Base-by-base conservation (phyloP, 441 rosid species). In the Arabidopsis hybrid region DNA sequence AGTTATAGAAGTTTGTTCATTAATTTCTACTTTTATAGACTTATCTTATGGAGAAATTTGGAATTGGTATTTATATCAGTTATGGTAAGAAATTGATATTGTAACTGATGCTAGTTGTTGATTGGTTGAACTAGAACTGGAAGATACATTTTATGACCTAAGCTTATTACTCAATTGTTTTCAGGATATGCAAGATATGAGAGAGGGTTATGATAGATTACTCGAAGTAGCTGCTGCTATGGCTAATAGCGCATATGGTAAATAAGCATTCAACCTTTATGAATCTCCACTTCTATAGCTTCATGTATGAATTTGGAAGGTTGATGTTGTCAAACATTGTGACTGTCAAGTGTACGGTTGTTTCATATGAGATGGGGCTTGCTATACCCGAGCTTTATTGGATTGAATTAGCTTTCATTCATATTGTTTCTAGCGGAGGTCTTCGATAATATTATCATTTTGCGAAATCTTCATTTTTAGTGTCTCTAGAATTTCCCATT, bases 181-280 rank as follows among this genome's bases (percentile, higher is more conserved):
- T 13, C 83, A 96, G 99, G 96, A 93, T 52, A 87, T 96, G 97
- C 96, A 84, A 78, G 88, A 84, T 42, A 91, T 96, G 93, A 88
- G 88, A 77, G 82, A 86, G 71, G 83, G 91, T 84, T 96, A 93
- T 57, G 98, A 93, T 79, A 88, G 98, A 82, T 83, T 96, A 69
- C 93, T 96, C 62, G 85, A 91, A 17, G 97, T 94, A 1, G 99
- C 99, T 60, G 97, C 98, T 52, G 97, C 92, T 6, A 87, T 88
- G 6, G 98, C 99, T 60, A 96, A 93, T 83, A 91, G 97, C 76
- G 96, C 99, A 18, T 96, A 82, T 65, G 99, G 99, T 96, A 82
- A 60, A 47, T 35, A 21, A 14, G 4, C 18, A 38, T 58, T 62
- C 36, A 32, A 45, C 35, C 35, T 52, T 16, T 58, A 40, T 56